These are phyloP conservation scores for Baudoinia panamericana DNA, from an alignment of 495 filamentous ascomycete species.

Conservation along the genomic window DNA sequence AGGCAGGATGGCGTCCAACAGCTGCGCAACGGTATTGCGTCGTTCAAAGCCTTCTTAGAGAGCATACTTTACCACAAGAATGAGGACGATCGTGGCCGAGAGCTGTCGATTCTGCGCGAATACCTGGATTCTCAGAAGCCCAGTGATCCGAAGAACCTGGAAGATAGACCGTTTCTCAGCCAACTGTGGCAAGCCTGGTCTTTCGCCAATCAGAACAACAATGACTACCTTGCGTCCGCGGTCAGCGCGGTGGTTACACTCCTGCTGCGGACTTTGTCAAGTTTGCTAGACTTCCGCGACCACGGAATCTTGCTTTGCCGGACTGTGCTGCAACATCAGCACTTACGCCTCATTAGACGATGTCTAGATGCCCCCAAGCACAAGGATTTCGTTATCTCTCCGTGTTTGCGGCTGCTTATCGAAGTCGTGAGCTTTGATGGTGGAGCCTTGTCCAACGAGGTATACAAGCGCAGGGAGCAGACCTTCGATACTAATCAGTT, in stretches of 20 bases:
- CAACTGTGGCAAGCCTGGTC: slow-evolving; percentile 72
- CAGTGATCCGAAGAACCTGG: slow-evolving; percentile 35
- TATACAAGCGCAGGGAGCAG: slow-evolving; percentile 55
- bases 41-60: slow-evolving; percentile 64
- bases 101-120: slow-evolving; percentile 47
- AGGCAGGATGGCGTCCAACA: slow-evolving; percentile 17
- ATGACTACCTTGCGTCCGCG: slow-evolving; percentile 60
- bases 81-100: slow-evolving; percentile 19
- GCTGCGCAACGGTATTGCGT: slow-evolving; percentile 37
- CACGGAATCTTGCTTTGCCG: slow-evolving; percentile 60
- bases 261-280: slow-evolving; percentile 59
- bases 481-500: slow-evolving; percentile 55
- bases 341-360: slow-evolving; percentile 57
- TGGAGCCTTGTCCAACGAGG: slow-evolving; percentile 53
- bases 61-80: slow-evolving; percentile 39
- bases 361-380: slow-evolving; percentile 57
- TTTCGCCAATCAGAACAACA: slow-evolving; percentile 55
- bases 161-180: slow-evolving; percentile 47
- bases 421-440: slow-evolving; percentile 73
- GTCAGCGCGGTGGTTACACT: slow-evolving; percentile 64
- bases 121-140: slow-evolving; percentile 59
- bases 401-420: slow-evolving; percentile 63
- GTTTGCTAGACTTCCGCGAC: slow-evolving; percentile 52
- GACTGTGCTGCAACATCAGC: slow-evolving; percentile 56
- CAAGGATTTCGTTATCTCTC: slow-evolving; percentile 76